A percentile compares a stretch with the other conserved stretches of the same genome.
phyloP scores from a whole-genome alignment of 495 filamentous ascomycete genomes.

The Talaromyces ruber region DNA sequence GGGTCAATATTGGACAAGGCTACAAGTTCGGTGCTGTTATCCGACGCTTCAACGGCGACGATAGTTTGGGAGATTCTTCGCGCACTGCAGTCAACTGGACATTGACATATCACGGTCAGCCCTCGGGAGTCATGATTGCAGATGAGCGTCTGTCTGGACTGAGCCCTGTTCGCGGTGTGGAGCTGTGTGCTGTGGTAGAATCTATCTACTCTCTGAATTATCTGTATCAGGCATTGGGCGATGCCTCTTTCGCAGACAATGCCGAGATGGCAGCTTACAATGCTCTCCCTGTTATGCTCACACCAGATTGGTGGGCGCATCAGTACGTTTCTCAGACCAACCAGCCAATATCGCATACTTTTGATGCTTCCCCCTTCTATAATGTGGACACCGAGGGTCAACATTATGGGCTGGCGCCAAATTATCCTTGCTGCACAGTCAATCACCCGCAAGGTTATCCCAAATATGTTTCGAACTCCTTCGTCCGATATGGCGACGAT shows the following conservation, averaged over 20 bases:
- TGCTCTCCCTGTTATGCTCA: conserved; percentile 45
- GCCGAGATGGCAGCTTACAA: conserved; percentile 54
- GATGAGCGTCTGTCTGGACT: conserved; percentile 26
- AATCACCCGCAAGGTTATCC: conserved; percentile 55
- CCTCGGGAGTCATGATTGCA: conserved; percentile 29
- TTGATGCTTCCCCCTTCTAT: conserved; percentile 40
- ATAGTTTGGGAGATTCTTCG: conserved; percentile 26
- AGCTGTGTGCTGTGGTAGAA: conserved; percentile 35
- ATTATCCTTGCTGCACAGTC: conserved; percentile 54
- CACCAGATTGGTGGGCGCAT: conserved; percentile 52
- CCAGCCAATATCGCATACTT: conserved; percentile 39
- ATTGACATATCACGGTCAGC: conserved; percentile 30
- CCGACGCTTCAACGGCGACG: conserved; percentile 29
- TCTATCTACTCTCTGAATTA: conserved; percentile 35
- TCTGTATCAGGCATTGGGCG: conserved; percentile 31
- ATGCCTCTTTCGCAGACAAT: conserved; percentile 45
- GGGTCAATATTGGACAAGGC: conserved; percentile 42
- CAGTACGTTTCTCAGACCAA: conserved; percentile 53
- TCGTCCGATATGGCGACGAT: conserved; percentile 14
- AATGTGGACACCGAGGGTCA: conserved; percentile 25
- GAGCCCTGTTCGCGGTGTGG: conserved; percentile 25
- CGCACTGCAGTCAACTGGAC: conserved; percentile 35
- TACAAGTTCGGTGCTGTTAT: conserved; percentile 37
- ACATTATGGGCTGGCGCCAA: conserved; percentile 22
- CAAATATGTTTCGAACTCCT: conserved; percentile 43